Evolutionary conservation across 2,329 filamentous ascomycete species (phyloP), one percentile per base, ranked within the genome.

Genomic region (Ilyonectria mors-panacis): DNA sequence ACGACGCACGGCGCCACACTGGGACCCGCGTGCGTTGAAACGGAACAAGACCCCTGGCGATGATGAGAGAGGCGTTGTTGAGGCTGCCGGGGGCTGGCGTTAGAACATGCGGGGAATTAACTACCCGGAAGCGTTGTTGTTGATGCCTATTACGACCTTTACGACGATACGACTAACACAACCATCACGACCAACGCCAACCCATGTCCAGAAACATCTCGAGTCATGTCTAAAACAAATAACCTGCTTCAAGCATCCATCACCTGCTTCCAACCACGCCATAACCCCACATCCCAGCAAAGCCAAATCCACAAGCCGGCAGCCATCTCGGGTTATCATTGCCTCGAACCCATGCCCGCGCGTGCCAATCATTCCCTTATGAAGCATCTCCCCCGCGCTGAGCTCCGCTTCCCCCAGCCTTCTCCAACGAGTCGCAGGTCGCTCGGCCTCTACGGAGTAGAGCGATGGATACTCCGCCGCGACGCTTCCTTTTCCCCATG

Each of bases 291-390:
- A 37, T 42, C 39, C 19, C 45, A 35, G 26, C 26, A 4, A 50
- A 56, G 28, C 19, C 39, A n/a, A 59, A 33, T 33, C 19, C 47
- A n/a, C 39, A 17, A 42, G 39, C 8, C n/a, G 39, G 15, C 63
- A 60, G 39, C 68, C 65, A 33, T 53, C 63, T 75, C 73, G 73
- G 73, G 35, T 17, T 37, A 74, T 70, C 66, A 69, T 71, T 75
- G 33, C 33, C 35, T 65, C 68, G 64, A 75, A 50, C 19, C 12
- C 45, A 60, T 33, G 62, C 53, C 59, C n/a, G 23, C 28, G 39
- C 48, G 51, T 59, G 44, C 63, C 59, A 59, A 62, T 65, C 50
- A 64, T 48, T 33, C 37, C 48, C 58, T 33, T 42, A 30, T n/a
- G 6, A 9, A 42, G 17, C 21, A 47, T 65, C 12, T 47, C 58